Evolutionary conservation across 164 flowering plant genomes (phyloP), one percentile per base, ranked within the genome.

Genomic region (Vitis labrusca): DNA sequence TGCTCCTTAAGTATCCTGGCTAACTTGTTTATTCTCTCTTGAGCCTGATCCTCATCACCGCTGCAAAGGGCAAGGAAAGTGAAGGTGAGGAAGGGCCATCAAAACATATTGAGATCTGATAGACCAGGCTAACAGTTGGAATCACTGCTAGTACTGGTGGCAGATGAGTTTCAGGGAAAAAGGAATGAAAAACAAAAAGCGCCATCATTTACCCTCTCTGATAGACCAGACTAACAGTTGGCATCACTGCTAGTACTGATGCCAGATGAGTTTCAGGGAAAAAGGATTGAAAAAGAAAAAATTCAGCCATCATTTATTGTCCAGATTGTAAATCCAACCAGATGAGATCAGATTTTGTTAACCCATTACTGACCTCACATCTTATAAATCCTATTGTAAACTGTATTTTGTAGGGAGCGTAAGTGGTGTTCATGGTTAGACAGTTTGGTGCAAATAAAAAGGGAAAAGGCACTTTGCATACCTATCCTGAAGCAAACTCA

Each of bases 41-140:
- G 99, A 71, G 99, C 98, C 81, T 96, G 99, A 85, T 96, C 99
- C 79, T 96, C 99, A 71, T 96, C 99, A 55, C 99, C 99, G 83
- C 99, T 96, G 88, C 73, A 82, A 79, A 50, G 63, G 58, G 70
- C 65, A 64, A 54, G 16, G 6, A 64, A 7, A 53, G 49, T 0
- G 57, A 47, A 56, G 10, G n/a, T 68, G 44, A 63, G 54, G 23
- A 61, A 49, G 47, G 57, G 16, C 12, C 47, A 47, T 57, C 16
- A 17, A 8, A 30, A 56, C 10, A 50, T 0, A 27, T 58, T 17
- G 54, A 50, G 30, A 30, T 50, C 60, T 19, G 47, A n/a, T 23
- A 14, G 48, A 44, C 29, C 10, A 66, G 29, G 3, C 60, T 32
- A 14, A 61, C n/a, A 27, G 6, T n/a, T 29, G 55, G 15, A 59